phyloP scores from a whole-genome alignment of 1,284 basidiomycete genomes.

The Tilletia horrida region DNA sequence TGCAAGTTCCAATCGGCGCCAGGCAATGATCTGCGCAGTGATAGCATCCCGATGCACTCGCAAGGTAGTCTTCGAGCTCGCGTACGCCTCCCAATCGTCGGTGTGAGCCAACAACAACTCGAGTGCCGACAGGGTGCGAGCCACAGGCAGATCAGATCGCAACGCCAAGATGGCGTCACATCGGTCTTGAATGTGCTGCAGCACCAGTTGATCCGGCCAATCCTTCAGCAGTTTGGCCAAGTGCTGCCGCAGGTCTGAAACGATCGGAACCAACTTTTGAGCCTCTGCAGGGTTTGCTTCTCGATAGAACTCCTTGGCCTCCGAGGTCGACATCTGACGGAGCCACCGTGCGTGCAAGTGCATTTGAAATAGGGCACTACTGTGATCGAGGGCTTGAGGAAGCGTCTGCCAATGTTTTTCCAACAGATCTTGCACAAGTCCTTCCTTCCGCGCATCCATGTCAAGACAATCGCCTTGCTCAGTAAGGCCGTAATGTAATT shows the following conservation, averaged over 20 bases:
- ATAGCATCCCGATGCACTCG: constrained; percentile 67
- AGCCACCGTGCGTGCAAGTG: constrained; percentile 11
- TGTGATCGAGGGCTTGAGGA: neutral
- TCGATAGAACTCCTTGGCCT: constrained; percentile 44
- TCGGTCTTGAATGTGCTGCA: constrained; percentile 76
- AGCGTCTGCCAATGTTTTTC: neutral
- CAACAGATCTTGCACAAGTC: neutral
- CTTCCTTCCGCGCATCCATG: constrained; percentile 1
- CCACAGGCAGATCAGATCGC: constrained; percentile 70
- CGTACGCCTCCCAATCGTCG: constrained; percentile 95
- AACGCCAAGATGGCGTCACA: constrained; percentile 70
- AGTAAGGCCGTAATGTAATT: neutral
- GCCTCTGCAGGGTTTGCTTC: constrained; percentile 38
- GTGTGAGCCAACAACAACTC: constrained; percentile 83
- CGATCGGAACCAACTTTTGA: constrained; percentile 35
- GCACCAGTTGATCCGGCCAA: constrained; percentile 97
- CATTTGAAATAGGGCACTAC: constrained; percentile 8
- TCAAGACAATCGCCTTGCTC: neutral
- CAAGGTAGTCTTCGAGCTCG: constrained; percentile 80
- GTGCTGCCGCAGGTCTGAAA: constrained; percentile 32
- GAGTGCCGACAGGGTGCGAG: constrained; percentile 75
- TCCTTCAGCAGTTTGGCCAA: constrained; percentile 64
- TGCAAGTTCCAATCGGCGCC: constrained; percentile 83
- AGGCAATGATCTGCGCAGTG: constrained; percentile 74
- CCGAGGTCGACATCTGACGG: neutral